Conservation (phyloP, 768 basidiomycete genomes). For the Auriscalpium vulgare region DNA sequence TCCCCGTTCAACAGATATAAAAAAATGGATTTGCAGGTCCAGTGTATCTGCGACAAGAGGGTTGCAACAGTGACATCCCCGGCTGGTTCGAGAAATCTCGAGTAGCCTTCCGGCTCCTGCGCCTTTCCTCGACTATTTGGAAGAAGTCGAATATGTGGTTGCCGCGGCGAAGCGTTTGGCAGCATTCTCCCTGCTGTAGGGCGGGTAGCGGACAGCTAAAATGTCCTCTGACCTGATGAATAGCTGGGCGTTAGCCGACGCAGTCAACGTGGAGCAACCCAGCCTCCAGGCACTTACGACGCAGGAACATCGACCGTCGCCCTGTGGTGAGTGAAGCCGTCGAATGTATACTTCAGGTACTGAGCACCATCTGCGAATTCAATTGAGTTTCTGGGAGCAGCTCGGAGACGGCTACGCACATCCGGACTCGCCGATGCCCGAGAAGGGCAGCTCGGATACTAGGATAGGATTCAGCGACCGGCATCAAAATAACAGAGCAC, state of each 20-base stretch:
- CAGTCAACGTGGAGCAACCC: no score
- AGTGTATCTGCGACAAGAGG: no score
- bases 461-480: no score
- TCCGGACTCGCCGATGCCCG: constrained; percentile 23
- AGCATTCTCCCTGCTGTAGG: constrained; percentile 38
- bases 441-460: constrained; percentile 18
- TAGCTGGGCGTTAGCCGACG: not conserved
- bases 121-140: no score
- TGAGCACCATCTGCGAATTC: constrained; percentile 19
- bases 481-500: not conserved
- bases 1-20: no score
- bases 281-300: constrained; percentile 33
- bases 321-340: constrained; percentile 42
- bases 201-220: constrained; percentile 51
- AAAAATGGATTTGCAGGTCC: no score
- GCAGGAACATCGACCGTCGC: constrained; percentile 46
- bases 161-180: no score
- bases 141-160: no score
- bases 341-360: constrained; percentile 21
- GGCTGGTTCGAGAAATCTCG: no score
- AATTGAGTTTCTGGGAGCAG: not conserved
- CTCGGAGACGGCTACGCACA: constrained; percentile 14
- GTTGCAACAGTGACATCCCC: no score
- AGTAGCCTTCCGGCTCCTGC: no score
- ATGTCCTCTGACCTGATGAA: constrained; percentile 39